Evolutionary conservation across 805 yeast genomes (phyloP).

Genomic region (Clavispora carvajalis): DNA sequence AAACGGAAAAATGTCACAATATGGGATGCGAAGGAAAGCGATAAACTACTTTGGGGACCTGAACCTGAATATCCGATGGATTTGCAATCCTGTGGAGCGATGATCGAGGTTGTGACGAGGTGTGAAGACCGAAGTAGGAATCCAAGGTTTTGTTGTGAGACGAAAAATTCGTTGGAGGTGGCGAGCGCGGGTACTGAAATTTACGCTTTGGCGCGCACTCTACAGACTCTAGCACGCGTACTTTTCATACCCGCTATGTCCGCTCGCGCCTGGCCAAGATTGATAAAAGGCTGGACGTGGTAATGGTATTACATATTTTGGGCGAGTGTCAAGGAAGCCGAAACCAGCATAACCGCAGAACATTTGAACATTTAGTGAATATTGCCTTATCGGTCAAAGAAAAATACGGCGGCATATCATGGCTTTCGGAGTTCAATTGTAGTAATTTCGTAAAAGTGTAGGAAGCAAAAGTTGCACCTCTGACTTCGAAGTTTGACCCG

Average conservation of each 20-base stretch:
- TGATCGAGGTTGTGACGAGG: slow-evolving; percentile 10
- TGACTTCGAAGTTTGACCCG: no score
- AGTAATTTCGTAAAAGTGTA: no score
- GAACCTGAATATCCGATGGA: slow-evolving; percentile 5
- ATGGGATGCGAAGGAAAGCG: not conserved
- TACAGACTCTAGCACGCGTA: not conserved
- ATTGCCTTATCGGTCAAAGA: no score
- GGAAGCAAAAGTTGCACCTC: no score
- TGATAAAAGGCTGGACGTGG: no score
- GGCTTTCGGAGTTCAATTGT: no score
- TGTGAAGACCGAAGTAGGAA: slow-evolving; percentile 6
- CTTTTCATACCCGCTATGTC: not conserved
- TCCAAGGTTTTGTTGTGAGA: slow-evolving; percentile 3
- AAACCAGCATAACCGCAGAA: no score
- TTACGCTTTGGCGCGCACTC: slow-evolving; percentile 6
- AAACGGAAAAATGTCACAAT: not conserved
- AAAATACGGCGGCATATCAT: no score
- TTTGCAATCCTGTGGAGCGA: slow-evolving; percentile 3
- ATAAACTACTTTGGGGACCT: slow-evolving; percentile 13
- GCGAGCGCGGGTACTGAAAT: slow-evolving; percentile 13
- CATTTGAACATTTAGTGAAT: no score
- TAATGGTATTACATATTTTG: no score
- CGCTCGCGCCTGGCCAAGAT: no score
- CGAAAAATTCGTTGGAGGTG: slow-evolving; percentile 16
- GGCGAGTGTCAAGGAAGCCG: no score